Conservation (phyloP, 192 early-diverging fungal species). For the Chytriomyces confervae region DNA sequence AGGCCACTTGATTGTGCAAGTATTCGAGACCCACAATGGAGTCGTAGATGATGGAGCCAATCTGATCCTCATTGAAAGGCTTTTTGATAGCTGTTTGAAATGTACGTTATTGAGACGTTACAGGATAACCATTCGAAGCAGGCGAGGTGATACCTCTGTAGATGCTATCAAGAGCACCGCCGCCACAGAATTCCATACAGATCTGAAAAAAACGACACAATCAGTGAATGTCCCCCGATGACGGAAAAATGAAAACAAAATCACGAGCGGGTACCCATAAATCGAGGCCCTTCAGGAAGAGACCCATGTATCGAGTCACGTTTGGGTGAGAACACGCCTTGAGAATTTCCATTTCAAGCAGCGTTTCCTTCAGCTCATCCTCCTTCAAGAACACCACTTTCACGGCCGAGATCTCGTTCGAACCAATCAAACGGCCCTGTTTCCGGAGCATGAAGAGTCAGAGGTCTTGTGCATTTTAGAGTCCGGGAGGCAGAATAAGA, state of each 20-base stretch:
- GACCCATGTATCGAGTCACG: conserved; percentile 63
- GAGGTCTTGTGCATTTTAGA: background rate
- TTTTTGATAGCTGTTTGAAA: conserved; percentile 55
- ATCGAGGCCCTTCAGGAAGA: conserved; percentile 68
- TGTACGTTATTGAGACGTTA: background rate
- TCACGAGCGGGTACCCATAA: conserved; percentile 53
- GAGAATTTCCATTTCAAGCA: conserved; percentile 74
- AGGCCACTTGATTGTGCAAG: conserved; percentile 56
- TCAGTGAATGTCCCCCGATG: background rate
- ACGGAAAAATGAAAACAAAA: conserved; percentile 2
- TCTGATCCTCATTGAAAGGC: conserved; percentile 61
- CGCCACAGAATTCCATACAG: conserved; percentile 70
- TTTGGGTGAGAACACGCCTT: conserved; percentile 62
- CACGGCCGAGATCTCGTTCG: conserved; percentile 62
- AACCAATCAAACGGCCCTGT: conserved; percentile 58
- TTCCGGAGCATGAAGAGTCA: background rate
- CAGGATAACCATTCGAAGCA: conserved; percentile 1
- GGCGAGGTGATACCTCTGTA: conserved; percentile 55
- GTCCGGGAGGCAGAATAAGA: background rate
- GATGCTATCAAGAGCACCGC: conserved; percentile 65
- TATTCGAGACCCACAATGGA: conserved; percentile 65
- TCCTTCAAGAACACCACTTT: conserved; percentile 72
- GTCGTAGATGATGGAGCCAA: conserved; percentile 63
- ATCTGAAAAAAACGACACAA: conserved; percentile 42
- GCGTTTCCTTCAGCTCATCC: conserved; percentile 68